phyloP scores from a whole-genome alignment of 306 rosid genomes.

The Malus asiatica region DNA sequence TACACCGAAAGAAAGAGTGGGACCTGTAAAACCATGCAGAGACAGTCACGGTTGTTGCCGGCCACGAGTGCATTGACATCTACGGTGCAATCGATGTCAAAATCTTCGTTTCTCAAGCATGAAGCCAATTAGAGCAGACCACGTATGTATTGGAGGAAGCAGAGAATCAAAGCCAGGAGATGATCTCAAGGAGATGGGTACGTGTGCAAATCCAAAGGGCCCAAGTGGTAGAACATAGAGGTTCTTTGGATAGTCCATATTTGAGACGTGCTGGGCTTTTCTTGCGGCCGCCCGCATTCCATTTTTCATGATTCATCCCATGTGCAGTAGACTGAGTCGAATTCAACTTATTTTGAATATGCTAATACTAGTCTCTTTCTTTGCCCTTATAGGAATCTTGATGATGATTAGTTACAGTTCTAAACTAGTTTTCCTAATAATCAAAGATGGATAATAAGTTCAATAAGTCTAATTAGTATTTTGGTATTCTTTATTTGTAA shows the following conservation, averaged over 20 bases:
- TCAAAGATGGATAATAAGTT: no score
- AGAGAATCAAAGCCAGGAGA: not conserved
- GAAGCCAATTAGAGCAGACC: not conserved
- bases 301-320: not conserved
- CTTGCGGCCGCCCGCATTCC: not conserved
- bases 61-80: not conserved
- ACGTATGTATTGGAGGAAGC: not conserved
- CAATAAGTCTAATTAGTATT: no score
- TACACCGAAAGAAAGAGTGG: not conserved
- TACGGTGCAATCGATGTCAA: not conserved
- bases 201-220: not conserved
- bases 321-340: not conserved
- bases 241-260: not conserved
- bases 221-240: not conserved
- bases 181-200: not conserved
- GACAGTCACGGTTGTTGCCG: not conserved
- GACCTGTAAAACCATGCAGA: not conserved
- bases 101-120: not conserved
- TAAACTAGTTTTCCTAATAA: no score
- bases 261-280: slow-evolving; percentile 3
- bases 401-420: no score
- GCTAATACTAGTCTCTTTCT: no score
- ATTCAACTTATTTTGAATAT: no score
- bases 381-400: no score
- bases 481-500: no score